Evolutionary conservation across 1,284 basidiomycete species (phyloP).

Genomic region (Sanghuangporus baumii): DNA sequence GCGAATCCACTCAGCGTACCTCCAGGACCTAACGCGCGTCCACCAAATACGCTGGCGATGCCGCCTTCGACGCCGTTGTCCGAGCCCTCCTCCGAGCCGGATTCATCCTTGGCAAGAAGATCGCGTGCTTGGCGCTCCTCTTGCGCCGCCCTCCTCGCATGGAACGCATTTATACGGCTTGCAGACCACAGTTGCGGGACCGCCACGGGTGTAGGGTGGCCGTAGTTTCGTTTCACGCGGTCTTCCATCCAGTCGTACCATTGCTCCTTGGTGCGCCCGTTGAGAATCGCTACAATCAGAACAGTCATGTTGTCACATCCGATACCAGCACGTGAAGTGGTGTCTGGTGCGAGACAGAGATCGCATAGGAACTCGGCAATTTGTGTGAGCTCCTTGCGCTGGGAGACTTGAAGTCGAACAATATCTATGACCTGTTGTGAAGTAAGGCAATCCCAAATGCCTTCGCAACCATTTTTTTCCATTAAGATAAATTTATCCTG

Average conservation of each 20-base stretch:
- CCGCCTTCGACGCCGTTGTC: background rate
- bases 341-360: slow-evolving; percentile 91
- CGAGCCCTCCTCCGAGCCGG: background rate
- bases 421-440: slow-evolving; percentile 94
- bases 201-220: slow-evolving; percentile 64
- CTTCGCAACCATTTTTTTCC: slow-evolving; percentile 34
- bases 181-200: slow-evolving; percentile 66
- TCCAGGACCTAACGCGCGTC: slow-evolving; percentile 1
- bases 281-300: slow-evolving; percentile 83
- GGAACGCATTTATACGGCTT: slow-evolving; percentile 53
- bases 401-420: slow-evolving; percentile 77
- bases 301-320: slow-evolving; percentile 99
- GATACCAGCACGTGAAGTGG: slow-evolving; percentile 85
- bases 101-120: slow-evolving; percentile 19
- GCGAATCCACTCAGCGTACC: slow-evolving; percentile 9
- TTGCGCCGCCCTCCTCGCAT: slow-evolving; percentile 46
- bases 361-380: slow-evolving; percentile 92
- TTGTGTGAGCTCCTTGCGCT: slow-evolving; percentile 74
- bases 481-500: background rate
- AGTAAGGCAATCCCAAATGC: slow-evolving; percentile 97
- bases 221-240: slow-evolving; percentile 71
- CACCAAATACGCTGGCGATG: slow-evolving; percentile 8
- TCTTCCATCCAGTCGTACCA: slow-evolving; percentile 93
- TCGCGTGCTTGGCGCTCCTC: slow-evolving; percentile 41
- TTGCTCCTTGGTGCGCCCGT: slow-evolving; percentile 83